Evolutionary conservation across 129 eudicot species (phyloP), one percentile per base, ranked within the genome.

Genomic region (Chrysanthemum makinoi): DNA sequence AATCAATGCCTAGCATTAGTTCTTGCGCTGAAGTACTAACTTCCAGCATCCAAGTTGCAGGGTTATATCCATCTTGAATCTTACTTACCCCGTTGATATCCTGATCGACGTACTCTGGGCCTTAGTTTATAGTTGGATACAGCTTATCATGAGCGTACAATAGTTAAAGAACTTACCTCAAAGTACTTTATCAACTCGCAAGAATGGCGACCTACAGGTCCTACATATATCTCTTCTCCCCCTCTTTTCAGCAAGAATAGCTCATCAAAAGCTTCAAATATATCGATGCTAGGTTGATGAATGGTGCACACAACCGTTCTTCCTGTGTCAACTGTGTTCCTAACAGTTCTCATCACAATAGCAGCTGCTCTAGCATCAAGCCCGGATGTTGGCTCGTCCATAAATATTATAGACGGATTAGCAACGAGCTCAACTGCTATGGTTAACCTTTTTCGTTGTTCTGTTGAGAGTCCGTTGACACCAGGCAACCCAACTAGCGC

Each of bases 1-100:
- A 87, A 72, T 87, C 76, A 4, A 87, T 53, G 8, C 85, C 87
- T 46, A 87, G 66, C 6, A 76, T 65, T 58, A 74, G 28, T 75
- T 87, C 93, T 77, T 84, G 89, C 6, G 85, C 49, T 0, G 87
- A 43, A 18, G 85, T 72, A 26, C 73, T 76, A 49, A 87, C 83
- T 79, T 87, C 93, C 76, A 87, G 58, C 93, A 87, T 82, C 93
- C 93, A 87, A 5, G 93, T 87, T 2, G 93, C 89, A 11, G 92
- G 92, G 75, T 87, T 87, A 70, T 83, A 84, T 17, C 85, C 89
- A 15, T 87, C 90, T 76, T 68, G 82, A 18, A 87, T 87, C 76
- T 82, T 85, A 16, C 70, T 13, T 26, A 87, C 79, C 26, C 90
- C 90, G 3, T 78, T 22, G 3, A 64, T 64, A 33, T 35, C 69